phyloP scores from a whole-genome alignment of 2,329 filamentous ascomycete species.

The Catunica adiposa region DNA sequence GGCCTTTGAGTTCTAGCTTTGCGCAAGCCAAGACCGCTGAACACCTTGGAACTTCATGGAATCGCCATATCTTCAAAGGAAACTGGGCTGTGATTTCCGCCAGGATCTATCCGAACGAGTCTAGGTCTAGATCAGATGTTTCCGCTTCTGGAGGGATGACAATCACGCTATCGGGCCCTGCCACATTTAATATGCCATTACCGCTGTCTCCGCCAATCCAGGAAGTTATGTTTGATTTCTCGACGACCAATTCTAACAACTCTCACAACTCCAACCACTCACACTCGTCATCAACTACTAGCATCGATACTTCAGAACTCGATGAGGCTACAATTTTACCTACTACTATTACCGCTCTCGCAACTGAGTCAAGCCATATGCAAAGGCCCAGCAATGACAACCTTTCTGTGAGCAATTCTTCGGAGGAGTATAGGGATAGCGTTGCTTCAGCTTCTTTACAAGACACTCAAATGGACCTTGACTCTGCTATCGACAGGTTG shows the following conservation, averaged over 20 bases:
- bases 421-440: not conserved
- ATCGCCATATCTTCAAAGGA: slow-evolving; percentile 21
- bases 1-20: slow-evolving; percentile 17
- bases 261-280: not conserved
- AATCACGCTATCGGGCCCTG: slow-evolving; percentile 1
- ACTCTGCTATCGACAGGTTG: not conserved
- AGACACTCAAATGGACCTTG: not conserved
- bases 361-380: not conserved
- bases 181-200: slow-evolving; percentile 1
- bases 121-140: not conserved
- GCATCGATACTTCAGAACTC: slow-evolving; percentile 1
- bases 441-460: not conserved
- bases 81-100: slow-evolving; percentile 26
- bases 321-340: slow-evolving; percentile 7
- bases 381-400: not conserved
- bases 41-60: slow-evolving; percentile 24
- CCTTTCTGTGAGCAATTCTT: not conserved
- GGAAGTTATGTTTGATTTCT: slow-evolving; percentile 12
- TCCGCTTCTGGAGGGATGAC: slow-evolving; percentile 6
- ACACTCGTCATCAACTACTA: slow-evolving; percentile 11
- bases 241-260: not conserved
- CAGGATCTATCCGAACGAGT: slow-evolving; percentile 20
- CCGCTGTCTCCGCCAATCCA: slow-evolving; percentile 9
- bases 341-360: not conserved
- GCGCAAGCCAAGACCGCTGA: slow-evolving; percentile 15